phyloP scores from a whole-genome alignment of 2,329 filamentous ascomycete genomes.

The Pseudocercospora vitis region DNA sequence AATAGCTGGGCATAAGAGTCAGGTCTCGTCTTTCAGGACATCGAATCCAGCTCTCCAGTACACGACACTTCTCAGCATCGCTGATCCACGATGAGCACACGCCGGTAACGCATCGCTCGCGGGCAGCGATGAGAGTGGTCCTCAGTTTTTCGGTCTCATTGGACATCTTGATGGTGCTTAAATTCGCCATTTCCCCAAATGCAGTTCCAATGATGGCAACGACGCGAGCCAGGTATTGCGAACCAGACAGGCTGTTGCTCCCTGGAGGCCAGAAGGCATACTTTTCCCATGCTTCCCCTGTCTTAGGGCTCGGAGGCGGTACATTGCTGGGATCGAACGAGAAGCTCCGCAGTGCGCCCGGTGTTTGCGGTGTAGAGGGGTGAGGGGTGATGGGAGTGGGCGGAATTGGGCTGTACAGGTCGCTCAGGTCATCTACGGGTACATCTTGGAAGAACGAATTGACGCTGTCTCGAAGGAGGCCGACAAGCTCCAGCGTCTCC shows the following conservation, averaged over 20 bases:
- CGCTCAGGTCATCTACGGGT: conserved; percentile 85
- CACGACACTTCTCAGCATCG: conserved; percentile 89
- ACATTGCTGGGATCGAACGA: conserved; percentile 75
- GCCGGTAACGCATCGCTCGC: conserved; percentile 82
- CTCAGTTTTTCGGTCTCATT: conserved; percentile 64
- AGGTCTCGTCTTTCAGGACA: conserved; percentile 79
- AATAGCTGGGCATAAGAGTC: conserved; percentile 85
- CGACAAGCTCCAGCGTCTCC: conserved; percentile 78
- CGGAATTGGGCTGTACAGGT: conserved; percentile 78
- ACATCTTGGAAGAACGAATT: conserved; percentile 81
- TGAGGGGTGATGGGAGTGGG: conserved; percentile 67
- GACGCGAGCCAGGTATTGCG: conserved; percentile 82
- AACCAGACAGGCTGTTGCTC: conserved; percentile 88
- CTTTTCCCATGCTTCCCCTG: conserved; percentile 83
- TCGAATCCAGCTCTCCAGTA: conserved; percentile 90
- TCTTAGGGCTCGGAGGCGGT: conserved; percentile 70
- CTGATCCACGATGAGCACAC: conserved; percentile 89
- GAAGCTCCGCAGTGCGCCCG: conserved; percentile 66
- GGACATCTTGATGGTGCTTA: conserved; percentile 64
- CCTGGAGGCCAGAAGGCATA: conserved; percentile 94
- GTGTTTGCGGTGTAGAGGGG: conserved; percentile 46
- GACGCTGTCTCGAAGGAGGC: conserved; percentile 75
- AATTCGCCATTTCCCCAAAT: conserved; percentile 77
- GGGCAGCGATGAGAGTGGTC: conserved; percentile 70
- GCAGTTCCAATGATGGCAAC: conserved; percentile 81